Percentiles rank a stretch among this genome's conserved stretches.
Conservation (phyloP, 1,139 yeast species). For the Eremothecium cymbalariae region DNA sequence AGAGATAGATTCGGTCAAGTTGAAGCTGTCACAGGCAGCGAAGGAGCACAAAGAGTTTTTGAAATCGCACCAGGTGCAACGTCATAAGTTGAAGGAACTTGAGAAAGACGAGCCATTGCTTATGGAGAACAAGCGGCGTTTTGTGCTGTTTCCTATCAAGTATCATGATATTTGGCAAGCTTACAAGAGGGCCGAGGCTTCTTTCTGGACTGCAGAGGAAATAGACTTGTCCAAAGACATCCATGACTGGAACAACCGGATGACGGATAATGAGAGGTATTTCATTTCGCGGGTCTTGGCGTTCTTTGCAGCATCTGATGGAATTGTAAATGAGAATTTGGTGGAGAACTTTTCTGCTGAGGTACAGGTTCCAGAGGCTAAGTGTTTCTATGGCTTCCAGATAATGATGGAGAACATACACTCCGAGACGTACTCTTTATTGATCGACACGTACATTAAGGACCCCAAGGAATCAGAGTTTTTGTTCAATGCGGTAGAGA, state of each 20-base stretch:
- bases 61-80: slow-evolving; percentile 53
- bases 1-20: slow-evolving; percentile 15
- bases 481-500: slow-evolving; percentile 89
- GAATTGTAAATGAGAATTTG: slow-evolving; percentile 93
- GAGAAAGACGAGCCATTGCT: slow-evolving; percentile 89
- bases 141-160: slow-evolving; percentile 93
- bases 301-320: slow-evolving; percentile 97
- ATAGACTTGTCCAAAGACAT: slow-evolving; percentile 89
- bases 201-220: slow-evolving; percentile 99
- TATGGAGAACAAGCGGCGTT: slow-evolving; percentile 78
- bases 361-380: slow-evolving; percentile 96
- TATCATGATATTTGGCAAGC: slow-evolving; percentile 98
- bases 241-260: slow-evolving; percentile 78
- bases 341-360: slow-evolving; percentile 96
- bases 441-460: slow-evolving; percentile 90
- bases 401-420: slow-evolving; percentile 99
- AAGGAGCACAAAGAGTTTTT: slow-evolving; percentile 47
- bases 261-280: slow-evolving; percentile 83
- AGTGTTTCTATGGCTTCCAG: slow-evolving; percentile 97
- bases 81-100: slow-evolving; percentile 60
- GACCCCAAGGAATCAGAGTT: slow-evolving; percentile 87
- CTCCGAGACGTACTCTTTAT: slow-evolving; percentile 90
- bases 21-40: slow-evolving; percentile 26
- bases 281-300: slow-evolving; percentile 90
- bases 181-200: slow-evolving; percentile 97